Evolutionary conservation across 2,329 filamentous ascomycete genomes (phyloP).

Genomic region (Trichoderma arundinaceum): DNA sequence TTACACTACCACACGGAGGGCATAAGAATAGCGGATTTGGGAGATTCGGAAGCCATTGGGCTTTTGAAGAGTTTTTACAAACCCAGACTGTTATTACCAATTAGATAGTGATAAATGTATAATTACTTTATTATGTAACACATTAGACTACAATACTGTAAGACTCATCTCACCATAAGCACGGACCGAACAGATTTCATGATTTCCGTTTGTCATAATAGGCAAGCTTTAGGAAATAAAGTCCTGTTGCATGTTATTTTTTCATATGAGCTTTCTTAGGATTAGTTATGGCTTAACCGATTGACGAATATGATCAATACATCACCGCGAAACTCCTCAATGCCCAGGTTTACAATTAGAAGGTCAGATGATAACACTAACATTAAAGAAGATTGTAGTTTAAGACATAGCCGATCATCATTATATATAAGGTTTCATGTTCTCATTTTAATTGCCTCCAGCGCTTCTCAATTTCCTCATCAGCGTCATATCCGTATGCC

Average conservation of each 20-base stretch:
- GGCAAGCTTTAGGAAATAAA: no score
- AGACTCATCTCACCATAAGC: no score
- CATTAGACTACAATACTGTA: neutral
- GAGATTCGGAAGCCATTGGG: slow-evolving; percentile 35
- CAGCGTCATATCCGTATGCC: slow-evolving; percentile 57
- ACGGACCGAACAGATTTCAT: no score
- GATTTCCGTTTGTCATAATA: no score
- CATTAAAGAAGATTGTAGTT: neutral
- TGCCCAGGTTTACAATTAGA: no score
- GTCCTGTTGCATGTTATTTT: no score
- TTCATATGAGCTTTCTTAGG: no score
- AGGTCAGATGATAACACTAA: no score
- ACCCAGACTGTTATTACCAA: slow-evolving; percentile 29
- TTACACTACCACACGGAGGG: slow-evolving; percentile 37
- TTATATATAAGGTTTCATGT: neutral
- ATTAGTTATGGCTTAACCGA: no score
- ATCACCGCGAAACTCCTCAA: no score
- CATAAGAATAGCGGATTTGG: slow-evolving; percentile 37
- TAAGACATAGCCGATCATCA: neutral
- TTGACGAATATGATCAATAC: no score
- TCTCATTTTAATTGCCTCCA: slow-evolving; percentile 7
- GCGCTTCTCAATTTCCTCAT: slow-evolving; percentile 37
- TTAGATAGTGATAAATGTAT: neutral
- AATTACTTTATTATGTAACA: neutral
- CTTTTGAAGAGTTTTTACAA: slow-evolving; percentile 29